Evolutionary conservation across 2,329 filamentous ascomycete species (phyloP), one percentile per base, ranked within the genome.

Genomic region (Alternaria incomplexa): DNA sequence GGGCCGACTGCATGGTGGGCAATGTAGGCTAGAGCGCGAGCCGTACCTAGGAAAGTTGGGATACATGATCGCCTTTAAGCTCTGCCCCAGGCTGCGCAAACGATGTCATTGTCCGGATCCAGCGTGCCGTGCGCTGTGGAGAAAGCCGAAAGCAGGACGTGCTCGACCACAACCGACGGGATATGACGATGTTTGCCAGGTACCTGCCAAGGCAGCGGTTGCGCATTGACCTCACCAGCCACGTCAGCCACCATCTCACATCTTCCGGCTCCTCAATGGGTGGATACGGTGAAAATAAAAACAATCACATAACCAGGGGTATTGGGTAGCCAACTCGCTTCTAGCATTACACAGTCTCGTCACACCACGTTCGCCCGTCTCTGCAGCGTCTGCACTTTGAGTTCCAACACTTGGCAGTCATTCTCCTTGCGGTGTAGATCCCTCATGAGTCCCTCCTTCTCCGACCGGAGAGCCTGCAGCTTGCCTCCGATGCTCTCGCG

Each of bases 401-500:
- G 73, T 62, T 82, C 80, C 48, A 82, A 63, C 23, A 72, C 69
- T 47, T 79, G 73, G 61, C 75, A 78, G 28, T 80, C 79, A 58
- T 81, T 80, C 64, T 82, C 80, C 66, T 77, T 78, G 32, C 73
- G 69, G 54, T 80, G 74, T 61, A 82, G 61, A 47, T 81, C 78
- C 60, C 66, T 77, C 67, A 80, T 78, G 63, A 82, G 64, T 3
- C 55, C 62, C 69, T 82, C 80, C 70, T 82, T 82, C 66, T 82
- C 80, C 4, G 73, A 76, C 40, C 80, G 65, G n/a, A 82, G 66
- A 17, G 73, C 72, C 64, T 81, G 79, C 56, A 81, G 58, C 66
- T 73, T 78, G 7, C 70, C 71, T 3, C 78, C 80, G 36, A 79
- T 73, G 54, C 69, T 73, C 70, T 82, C 80, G 7, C 80, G 71